A percentile compares a stretch with the other conserved stretches of the same genome.
phyloP scores from a whole-genome alignment of 1,139 yeast genomes.

The Yamadazyma taylorii region DNA sequence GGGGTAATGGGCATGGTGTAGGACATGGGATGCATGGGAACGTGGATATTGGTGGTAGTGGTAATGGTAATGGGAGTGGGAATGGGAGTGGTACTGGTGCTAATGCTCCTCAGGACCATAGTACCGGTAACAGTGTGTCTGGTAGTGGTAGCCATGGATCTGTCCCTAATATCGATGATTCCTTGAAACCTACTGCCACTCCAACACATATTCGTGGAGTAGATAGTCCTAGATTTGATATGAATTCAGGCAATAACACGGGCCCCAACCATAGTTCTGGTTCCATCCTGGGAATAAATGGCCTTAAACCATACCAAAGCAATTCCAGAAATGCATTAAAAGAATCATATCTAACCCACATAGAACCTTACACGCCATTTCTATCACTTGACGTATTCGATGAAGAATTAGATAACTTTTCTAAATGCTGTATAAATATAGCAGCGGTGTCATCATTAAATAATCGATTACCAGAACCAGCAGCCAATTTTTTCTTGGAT shows the following conservation, averaged over 20 bases:
- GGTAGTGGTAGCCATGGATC: too few relatives aligned
- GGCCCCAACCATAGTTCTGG: too few relatives aligned
- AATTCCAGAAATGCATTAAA: slow-evolving; percentile 5
- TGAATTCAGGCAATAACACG: too few relatives aligned
- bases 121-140: too few relatives aligned
- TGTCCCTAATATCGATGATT: background rate
- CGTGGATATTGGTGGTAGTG: too few relatives aligned
- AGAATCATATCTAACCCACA: slow-evolving; percentile 14
- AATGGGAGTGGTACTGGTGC: background rate
- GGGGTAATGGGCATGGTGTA: too few relatives aligned
- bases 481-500: slow-evolving; percentile 14
- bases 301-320: background rate
- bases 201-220: slow-evolving; percentile 1
- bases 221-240: slow-evolving; percentile 1
- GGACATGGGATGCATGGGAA: too few relatives aligned
- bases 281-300: too few relatives aligned
- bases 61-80: too few relatives aligned
- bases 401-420: slow-evolving; percentile 15
- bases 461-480: slow-evolving; percentile 15
- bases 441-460: slow-evolving; percentile 17
- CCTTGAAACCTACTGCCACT: background rate
- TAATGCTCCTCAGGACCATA: background rate
- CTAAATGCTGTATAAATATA: slow-evolving; percentile 20
- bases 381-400: slow-evolving; percentile 14
- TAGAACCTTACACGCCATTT: slow-evolving; percentile 24